Evolutionary conservation across 768 basidiomycete species (phyloP), one percentile per base, ranked within the genome.

Genomic region (Lactarius tabidus): DNA sequence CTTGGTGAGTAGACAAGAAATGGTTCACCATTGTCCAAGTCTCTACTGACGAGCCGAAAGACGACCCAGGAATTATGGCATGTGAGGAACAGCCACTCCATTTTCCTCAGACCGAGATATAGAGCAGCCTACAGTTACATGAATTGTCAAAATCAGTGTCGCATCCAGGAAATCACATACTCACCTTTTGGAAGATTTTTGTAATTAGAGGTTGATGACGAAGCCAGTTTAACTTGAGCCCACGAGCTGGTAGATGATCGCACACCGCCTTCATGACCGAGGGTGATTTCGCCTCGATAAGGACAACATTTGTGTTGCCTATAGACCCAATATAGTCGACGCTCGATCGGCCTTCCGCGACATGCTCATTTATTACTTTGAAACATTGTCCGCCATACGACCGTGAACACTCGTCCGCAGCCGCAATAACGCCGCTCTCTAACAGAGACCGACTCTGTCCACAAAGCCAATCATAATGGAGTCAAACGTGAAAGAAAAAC

Each of bases 11-110:
- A 60, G 0, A 35, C 48, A 28, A 60, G 45, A 23, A 28, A 60
- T 6, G 59, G 59, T 9, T 28, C 0, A 1, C 15, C 10, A 14
- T 48, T 23, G 6, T 48, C 31, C n/a, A n/a, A n/a, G 14, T 59
- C 0, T n/a, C n/a, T n/a, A n/a, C n/a, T n/a, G n/a, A 38, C 26
- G 17, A 60, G 48, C 17, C 33, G 48, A 1, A 33, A 60, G 8
- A 51, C 45, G 2, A 51, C 28, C 59, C 35, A 60, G 45, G 36
- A 12, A 12, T 38, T 36, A 17, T 38, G 33, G 45, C 45, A 36
- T 1, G 17, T 33, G 9, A 51, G 20, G 31, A 60, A 60, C 6
- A 60, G 35, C 59, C 59, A 60, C 36, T 51, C 59, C 59, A 51
- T 60, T 1, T 31, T n/a, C 51, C 59, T 36, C 9, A 52, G 45